Evolutionary conservation across 2,329 filamentous ascomycete species (phyloP), one percentile per base, ranked within the genome.

Genomic region (Paecilomyces variotii): DNA sequence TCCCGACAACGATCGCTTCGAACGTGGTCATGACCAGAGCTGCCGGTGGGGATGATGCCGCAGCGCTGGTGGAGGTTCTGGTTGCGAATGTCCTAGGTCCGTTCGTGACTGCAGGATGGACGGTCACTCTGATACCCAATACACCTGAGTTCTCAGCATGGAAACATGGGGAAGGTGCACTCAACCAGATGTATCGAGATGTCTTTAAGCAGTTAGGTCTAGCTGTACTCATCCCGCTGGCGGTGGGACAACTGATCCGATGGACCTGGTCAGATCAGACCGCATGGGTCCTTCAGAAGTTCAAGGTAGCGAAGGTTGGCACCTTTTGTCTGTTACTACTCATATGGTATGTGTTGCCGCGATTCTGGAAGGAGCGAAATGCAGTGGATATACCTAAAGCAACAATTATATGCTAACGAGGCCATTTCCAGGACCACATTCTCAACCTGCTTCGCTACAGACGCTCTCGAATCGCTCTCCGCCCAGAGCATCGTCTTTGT

Each of bases 1-100:
- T 88, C 3, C 87, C 87, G 1, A 90, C 87, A 0, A 90, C 87
- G 0, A 87, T 90, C 65, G 82, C 85, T 6, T 88, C 84, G 53
- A 90, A 90, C 68, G 85, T 89, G 6, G 85, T 90, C 49, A 89
- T 90, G 86, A 90, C 87, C 4, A 77, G 86, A 27, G 79, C 84
- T 45, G 84, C 87, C 0, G 84, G 86, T 39, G 87, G 87, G 4
- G 88, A 90, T 63, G 83, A 85, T 60, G 83, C 83, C 2, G 82
- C 84, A 0, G 83, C 83, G 54, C 79, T 87, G 60, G 86, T 89
- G 32, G 86, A 89, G 67, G 87, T 88, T 1, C 80, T 89, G 7
- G 75, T 90, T 52, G 87, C 87, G 30, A 90, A 90, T 70, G 79
- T 89, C 9, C 74, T 86, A 0, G 87, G 87, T 1, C 82, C 87